Percentiles rank a stretch among this genome's conserved stretches.
Evolutionary conservation across 2,329 filamentous ascomycete species (phyloP).

Genomic region (Arthrobotrys pseudoclavata): DNA sequence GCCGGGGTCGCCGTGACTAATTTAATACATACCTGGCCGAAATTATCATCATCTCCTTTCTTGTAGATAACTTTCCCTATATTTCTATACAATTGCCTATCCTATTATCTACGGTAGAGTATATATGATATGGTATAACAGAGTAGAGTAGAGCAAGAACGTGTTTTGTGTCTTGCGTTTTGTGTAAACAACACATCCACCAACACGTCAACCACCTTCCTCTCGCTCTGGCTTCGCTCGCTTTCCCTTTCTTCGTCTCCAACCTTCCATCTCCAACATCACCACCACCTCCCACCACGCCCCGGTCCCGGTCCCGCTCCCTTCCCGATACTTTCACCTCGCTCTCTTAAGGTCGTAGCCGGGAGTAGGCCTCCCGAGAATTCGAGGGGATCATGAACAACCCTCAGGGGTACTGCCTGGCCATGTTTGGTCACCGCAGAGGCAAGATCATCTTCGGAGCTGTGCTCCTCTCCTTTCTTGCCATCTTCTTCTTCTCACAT

Average conservation of each 20-base stretch:
- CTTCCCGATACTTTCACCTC: background rate
- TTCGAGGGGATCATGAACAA: slow-evolving; percentile 42
- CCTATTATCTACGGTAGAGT: too few species aligned
- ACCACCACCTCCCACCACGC: background rate
- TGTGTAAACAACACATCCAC: background rate
- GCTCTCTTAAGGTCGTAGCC: background rate
- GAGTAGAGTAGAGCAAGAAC: background rate
- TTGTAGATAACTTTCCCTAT: background rate
- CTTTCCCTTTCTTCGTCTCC: slow-evolving; percentile 1
- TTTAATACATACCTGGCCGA: slow-evolving; percentile 1
- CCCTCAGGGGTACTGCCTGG: slow-evolving; percentile 58
- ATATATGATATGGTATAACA: too few species aligned
- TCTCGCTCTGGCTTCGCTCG: background rate
- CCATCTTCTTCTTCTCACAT: slow-evolving; percentile 38
- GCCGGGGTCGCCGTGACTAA: slow-evolving; percentile 24
- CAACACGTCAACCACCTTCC: slow-evolving; percentile 15
- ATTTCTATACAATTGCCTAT: background rate
- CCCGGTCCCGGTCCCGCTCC: background rate
- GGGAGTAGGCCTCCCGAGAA: slow-evolving; percentile 32
- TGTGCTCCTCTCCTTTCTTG: slow-evolving; percentile 41
- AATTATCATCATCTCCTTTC: background rate
- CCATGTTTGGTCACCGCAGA: slow-evolving; percentile 56
- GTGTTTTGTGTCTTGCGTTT: slow-evolving; percentile 14
- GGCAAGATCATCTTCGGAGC: slow-evolving; percentile 51
- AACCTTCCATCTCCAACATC: slow-evolving; percentile 17